Conservation (phyloP, 78 protist genomes). For the Trichosphaerium sp. region DNA sequence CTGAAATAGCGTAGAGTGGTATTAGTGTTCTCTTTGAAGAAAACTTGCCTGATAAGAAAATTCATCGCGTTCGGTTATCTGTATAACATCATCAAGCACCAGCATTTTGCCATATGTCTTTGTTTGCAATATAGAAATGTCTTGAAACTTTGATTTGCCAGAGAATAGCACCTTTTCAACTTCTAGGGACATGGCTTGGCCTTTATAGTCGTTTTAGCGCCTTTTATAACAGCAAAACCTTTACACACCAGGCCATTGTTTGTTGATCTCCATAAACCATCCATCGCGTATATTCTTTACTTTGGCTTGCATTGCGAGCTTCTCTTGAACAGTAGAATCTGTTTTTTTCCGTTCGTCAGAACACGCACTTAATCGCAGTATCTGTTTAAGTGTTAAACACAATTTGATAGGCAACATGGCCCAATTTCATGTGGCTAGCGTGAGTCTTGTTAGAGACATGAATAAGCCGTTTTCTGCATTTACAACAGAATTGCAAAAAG, state of each 20-base stretch:
- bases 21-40: neutral
- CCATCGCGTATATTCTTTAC: no score
- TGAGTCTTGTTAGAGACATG: no score
- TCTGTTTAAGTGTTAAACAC: no score
- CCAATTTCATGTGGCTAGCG: no score
- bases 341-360: no score
- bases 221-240: neutral
- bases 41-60: conserved; percentile 80
- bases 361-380: no score
- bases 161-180: conserved; percentile 75
- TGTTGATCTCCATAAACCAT: conserved; percentile 62
- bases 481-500: no score
- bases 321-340: no score
- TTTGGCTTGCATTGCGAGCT: no score
- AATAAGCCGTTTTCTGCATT: no score
- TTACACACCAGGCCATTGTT: conserved; percentile 56
- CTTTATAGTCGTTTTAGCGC: conserved; percentile 24
- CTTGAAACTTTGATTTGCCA: conserved; percentile 70
- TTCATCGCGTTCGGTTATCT: conserved; percentile 90
- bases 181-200: conserved; percentile 66
- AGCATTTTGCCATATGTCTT: conserved; percentile 85
- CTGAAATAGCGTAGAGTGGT: neutral
- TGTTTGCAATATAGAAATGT: conserved; percentile 44
- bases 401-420: no score
- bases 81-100: conserved; percentile 88